These are phyloP conservation scores for Tetracladium marchalianum DNA, from an alignment of 495 filamentous ascomycete species.

Conservation along the genomic window DNA sequence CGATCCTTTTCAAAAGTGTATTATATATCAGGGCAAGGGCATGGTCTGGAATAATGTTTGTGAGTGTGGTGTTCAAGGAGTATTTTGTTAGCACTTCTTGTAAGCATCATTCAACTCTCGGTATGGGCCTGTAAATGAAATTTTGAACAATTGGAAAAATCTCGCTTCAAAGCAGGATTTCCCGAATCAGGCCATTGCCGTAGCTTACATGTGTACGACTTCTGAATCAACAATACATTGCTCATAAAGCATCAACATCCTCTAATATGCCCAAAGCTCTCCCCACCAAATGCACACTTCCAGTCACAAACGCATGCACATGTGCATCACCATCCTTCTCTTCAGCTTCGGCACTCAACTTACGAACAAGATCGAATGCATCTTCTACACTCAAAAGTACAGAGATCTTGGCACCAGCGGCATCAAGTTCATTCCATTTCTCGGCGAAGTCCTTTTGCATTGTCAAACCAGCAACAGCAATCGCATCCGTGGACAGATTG, in stretches of 20 bases:
- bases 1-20: no score
- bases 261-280: conserved; percentile 70
- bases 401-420: conserved; percentile 39
- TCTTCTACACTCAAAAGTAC: conserved; percentile 79
- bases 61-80: no score
- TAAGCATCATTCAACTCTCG: no score
- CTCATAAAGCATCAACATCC: conserved; percentile 8
- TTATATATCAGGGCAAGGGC: no score
- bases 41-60: no score
- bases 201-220: no score
- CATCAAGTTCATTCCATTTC: conserved; percentile 61
- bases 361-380: conserved; percentile 59
- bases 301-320: conserved; percentile 52
- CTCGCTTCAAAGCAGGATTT: no score
- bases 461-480: conserved; percentile 55
- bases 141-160: no score
- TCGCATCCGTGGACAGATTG: conserved; percentile 59
- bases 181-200: no score
- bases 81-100: no score
- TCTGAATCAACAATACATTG: not conserved
- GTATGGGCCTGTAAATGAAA: no score
- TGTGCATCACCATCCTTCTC: conserved; percentile 11
- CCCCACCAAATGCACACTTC: conserved; percentile 84
- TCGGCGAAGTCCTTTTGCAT: conserved; percentile 67
- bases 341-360: conserved; percentile 29